These are phyloP conservation scores for Colletotrichum abscissum DNA, from an alignment of 2,329 filamentous ascomycete genomes.

Conservation along the genomic window DNA sequence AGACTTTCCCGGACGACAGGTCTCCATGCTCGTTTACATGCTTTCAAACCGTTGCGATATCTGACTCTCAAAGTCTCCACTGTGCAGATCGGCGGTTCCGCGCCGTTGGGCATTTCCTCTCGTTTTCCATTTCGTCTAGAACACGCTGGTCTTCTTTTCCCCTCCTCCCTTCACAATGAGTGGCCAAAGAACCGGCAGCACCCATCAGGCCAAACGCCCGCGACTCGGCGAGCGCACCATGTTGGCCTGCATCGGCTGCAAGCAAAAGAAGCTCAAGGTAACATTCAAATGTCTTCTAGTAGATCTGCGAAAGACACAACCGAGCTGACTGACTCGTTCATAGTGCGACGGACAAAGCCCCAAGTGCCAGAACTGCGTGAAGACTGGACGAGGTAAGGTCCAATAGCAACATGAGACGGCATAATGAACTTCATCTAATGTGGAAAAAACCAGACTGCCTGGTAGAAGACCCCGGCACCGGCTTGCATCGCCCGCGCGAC, in stretches of 20 bases:
- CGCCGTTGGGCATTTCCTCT: neutral
- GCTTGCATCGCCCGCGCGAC: conserved; percentile 44
- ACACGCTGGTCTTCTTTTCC: neutral
- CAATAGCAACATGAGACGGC: neutral
- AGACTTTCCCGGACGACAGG: neutral
- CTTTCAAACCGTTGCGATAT: neutral
- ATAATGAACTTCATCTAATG: neutral
- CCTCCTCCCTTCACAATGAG: neutral
- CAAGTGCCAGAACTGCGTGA: conserved; percentile 43
- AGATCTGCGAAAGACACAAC: neutral
- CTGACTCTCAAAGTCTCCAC: neutral
- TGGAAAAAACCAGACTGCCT: conserved; percentile 41
- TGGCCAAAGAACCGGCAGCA: neutral
- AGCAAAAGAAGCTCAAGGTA: conserved; percentile 42
- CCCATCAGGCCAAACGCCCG: conserved; percentile 33
- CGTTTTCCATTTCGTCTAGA: neutral
- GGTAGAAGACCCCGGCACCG: conserved; percentile 49
- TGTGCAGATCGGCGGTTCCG: neutral
- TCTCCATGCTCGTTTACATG: neutral
- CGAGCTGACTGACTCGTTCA: neutral
- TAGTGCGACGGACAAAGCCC: conserved; percentile 41
- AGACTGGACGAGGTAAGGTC: conserved; percentile 21
- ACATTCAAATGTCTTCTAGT: neutral
- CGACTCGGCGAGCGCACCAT: conserved; percentile 41
- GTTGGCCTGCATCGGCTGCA: conserved; percentile 41